phyloP scores from a whole-genome alignment of 331 rosid genomes.

The Malus hybrid region DNA sequence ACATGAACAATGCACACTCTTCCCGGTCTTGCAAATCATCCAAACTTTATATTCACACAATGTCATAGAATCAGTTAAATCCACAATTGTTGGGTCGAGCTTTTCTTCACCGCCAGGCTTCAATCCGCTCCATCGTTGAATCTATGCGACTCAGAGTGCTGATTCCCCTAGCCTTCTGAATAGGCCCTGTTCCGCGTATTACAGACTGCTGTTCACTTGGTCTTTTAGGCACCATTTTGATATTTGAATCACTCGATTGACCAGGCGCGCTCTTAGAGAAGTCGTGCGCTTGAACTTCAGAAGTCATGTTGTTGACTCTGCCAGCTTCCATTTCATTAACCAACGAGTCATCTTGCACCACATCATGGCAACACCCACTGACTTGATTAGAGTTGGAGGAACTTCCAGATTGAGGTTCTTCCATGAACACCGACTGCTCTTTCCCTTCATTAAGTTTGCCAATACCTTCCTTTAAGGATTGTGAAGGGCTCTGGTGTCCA shows the following conservation, averaged over 20 bases:
- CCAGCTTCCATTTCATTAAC: background rate
- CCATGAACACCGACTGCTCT: conserved; percentile 18
- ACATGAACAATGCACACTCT: conserved; percentile 34
- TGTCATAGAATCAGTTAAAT: conserved; percentile 29
- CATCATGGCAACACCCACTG: conserved; percentile 31
- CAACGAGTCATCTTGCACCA: conserved; percentile 5
- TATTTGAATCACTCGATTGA: conserved; percentile 39
- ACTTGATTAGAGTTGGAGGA: conserved; percentile 18
- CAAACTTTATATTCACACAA: conserved; percentile 26
- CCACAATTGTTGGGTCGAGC: background rate
- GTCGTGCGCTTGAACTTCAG: conserved; percentile 12
- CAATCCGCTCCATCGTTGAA: conserved; percentile 47
- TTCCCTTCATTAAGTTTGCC: conserved; percentile 29
- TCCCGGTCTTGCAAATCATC: conserved; percentile 20
- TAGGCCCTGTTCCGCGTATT: conserved; percentile 14
- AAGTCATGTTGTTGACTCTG: background rate
- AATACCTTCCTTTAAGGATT: conserved; percentile 30
- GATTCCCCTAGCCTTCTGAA: conserved; percentile 40
- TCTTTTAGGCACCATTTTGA: conserved; percentile 38
- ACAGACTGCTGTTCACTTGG: conserved; percentile 26
- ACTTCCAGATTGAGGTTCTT: conserved; percentile 31
- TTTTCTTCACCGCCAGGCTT: conserved; percentile 56
- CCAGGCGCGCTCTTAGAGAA: conserved; percentile 8
- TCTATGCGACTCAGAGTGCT: conserved; percentile 38
- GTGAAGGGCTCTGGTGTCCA: conserved; percentile 36